A percentile compares a stretch with the other conserved stretches of the same genome.
phyloP scores from a whole-genome alignment of 2,329 filamentous ascomycete species.

The Neopestalotiopsis clavispora region DNA sequence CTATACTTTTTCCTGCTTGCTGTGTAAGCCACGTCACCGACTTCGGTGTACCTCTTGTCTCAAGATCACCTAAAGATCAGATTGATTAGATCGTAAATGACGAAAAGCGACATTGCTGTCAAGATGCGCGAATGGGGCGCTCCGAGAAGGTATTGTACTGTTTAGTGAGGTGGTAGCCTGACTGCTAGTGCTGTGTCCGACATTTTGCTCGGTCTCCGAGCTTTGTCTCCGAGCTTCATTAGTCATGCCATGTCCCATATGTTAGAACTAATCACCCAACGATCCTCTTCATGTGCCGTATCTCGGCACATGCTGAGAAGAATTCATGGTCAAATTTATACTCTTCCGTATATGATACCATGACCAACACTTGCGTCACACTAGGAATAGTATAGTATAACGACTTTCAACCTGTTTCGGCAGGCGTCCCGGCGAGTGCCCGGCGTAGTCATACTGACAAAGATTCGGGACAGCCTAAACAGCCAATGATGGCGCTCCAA shows the following conservation, averaged over 20 bases:
- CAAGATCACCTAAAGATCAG: constrained; percentile 21
- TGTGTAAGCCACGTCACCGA: constrained; percentile 15
- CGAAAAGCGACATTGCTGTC: background rate
- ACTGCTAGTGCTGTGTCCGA: constrained; percentile 4
- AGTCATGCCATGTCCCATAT: background rate
- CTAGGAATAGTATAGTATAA: background rate
- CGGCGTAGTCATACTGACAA: background rate
- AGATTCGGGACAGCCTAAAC: background rate
- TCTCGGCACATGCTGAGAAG: background rate
- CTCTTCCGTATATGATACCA: background rate
- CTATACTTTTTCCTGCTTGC: background rate
- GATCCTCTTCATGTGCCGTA: background rate
- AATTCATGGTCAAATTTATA: background rate
- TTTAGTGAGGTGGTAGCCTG: constrained; percentile 7
- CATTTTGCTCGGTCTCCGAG: constrained; percentile 4
- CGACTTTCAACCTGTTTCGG: background rate
- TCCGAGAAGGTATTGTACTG: background rate
- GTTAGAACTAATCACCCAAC: background rate
- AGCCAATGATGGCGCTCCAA: background rate
- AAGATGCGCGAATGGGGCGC: background rate
- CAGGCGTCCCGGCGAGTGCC: background rate
- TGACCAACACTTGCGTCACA: too few relatives aligned
- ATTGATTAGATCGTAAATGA: constrained; percentile 31
- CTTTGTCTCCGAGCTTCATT: constrained; percentile 7
- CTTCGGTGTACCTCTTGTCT: constrained; percentile 9